Base-by-base conservation (phyloP, 2,329 filamentous ascomycete genomes). In the Hypocreales sp. region DNA sequence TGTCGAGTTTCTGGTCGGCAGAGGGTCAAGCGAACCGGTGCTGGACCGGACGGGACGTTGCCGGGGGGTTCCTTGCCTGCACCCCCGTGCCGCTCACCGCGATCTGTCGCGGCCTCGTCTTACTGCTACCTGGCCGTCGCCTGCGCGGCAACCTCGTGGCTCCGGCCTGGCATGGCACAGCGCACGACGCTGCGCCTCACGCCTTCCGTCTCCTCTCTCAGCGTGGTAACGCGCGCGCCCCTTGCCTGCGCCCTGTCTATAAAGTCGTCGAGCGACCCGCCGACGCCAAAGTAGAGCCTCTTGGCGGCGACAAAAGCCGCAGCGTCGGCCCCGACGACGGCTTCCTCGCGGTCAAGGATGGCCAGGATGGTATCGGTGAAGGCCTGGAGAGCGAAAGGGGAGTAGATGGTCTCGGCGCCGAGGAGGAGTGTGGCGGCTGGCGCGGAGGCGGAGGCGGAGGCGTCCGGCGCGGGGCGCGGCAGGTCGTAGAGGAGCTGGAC, bases 401-500 rank as follows among this genome's bases (percentile, higher is more conserved):
- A 82, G 51, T 90, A 90, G 24, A 90, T 87, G 0, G 81, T 90
- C 51, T 90, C 81, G 1, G 79, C 78, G 1, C 75, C 81, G 2
- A 90, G 54, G 5, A 86, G 55, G 3, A 79, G 50, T 10, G 61
- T 64, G 22, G 30, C 26, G 22, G 30, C 26, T n/a, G n/a, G n/a
- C n/a, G n/a, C n/a, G 5, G 40, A 13, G 2, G 37, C 9, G 6
- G 22, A 7, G 8, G 11, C 12, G 8, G 14, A 15, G 7, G 10
- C 17, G 16, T 30, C 34, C 15, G 29, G 31, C 13, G 32, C 22
- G 7, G 33, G 30, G 2, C 31, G 25, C 5, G 38, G 32, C 21
- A 41, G 26, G 17, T 39, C 36, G 39, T 63, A 63, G 7, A 84
- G 50, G 1, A 82, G 51, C 2, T 62, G 47, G 5, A 79, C 60